These are phyloP conservation scores for Cercospora nicotianae DNA, from an alignment of 2,329 filamentous ascomycete species.

Conservation along the genomic window DNA sequence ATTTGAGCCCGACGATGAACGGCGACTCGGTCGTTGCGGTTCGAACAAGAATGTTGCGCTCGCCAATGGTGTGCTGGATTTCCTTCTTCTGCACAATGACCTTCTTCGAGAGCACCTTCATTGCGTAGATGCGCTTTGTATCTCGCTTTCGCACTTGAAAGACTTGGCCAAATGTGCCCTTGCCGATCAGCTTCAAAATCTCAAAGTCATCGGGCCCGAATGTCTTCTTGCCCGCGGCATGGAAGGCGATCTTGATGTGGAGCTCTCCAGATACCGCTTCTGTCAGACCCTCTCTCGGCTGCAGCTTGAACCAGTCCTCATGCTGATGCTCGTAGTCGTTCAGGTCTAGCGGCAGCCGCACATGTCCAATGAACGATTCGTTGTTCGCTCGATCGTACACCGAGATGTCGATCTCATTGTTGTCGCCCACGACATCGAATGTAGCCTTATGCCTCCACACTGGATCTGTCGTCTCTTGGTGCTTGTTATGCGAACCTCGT, in stretches of 20 bases:
- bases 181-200: slow-evolving; percentile 93
- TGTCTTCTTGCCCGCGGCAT: slow-evolving; percentile 83
- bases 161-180: slow-evolving; percentile 97
- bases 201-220: slow-evolving; percentile 95
- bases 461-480: slow-evolving; percentile 73
- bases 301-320: slow-evolving; percentile 81
- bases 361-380: slow-evolving; percentile 89
- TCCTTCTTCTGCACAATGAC: slow-evolving; percentile 99
- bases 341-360: slow-evolving; percentile 73
- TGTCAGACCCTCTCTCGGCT: slow-evolving; percentile 76
- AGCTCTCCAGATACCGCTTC: slow-evolving; percentile 79
- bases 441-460: slow-evolving; percentile 94
- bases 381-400: slow-evolving; percentile 85
- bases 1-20: slow-evolving; percentile 97
- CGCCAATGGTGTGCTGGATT: slow-evolving; percentile 93
- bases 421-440: slow-evolving; percentile 91
- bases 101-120: slow-evolving; percentile 99
- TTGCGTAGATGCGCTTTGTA: slow-evolving; percentile 92
- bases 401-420: slow-evolving; percentile 87
- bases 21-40: slow-evolving; percentile 94
- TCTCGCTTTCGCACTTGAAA: slow-evolving; percentile 98
- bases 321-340: slow-evolving; percentile 69
- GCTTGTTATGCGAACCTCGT: slow-evolving; percentile 49
- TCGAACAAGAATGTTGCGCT: slow-evolving; percentile 93
- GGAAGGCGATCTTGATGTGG: slow-evolving; percentile 80